phyloP scores from a whole-genome alignment of 768 basidiomycete genomes.

The Grammothele lineata region DNA sequence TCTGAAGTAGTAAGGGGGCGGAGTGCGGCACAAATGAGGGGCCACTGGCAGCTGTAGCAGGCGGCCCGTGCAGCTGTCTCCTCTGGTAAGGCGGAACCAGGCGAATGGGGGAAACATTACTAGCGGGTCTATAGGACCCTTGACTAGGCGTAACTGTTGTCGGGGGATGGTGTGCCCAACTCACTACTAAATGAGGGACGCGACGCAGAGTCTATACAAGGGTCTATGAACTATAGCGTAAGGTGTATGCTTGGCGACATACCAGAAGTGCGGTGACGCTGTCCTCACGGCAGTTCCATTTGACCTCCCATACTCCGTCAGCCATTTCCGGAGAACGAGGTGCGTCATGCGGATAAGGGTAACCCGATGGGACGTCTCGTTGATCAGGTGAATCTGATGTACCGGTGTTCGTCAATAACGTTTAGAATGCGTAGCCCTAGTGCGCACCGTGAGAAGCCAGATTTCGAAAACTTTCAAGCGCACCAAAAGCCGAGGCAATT shows the following conservation, averaged over 20 bases:
- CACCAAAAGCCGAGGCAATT: slow-evolving; percentile 59
- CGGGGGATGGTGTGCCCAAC: slow-evolving; percentile 67
- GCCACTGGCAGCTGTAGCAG: no score
- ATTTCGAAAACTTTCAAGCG: slow-evolving; percentile 50
- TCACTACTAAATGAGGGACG: slow-evolving; percentile 68
- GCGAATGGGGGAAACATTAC: no score
- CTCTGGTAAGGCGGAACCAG: no score
- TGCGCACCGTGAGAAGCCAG: no score
- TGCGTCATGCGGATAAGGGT: slow-evolving; percentile 46
- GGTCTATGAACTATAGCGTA: background rate
- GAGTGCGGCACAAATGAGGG: no score
- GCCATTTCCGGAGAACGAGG: slow-evolving; percentile 57
- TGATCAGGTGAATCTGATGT: background rate
- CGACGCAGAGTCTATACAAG: slow-evolving; percentile 55
- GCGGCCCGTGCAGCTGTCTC: no score
- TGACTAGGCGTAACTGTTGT: no score
- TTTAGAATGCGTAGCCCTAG: no score
- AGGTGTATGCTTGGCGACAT: slow-evolving; percentile 12
- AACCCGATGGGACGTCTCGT: background rate
- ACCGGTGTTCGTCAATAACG: no score
- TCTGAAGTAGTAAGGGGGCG: no score
- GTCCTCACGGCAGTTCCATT: slow-evolving; percentile 75
- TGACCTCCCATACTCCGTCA: slow-evolving; percentile 64
- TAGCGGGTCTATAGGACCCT: background rate
- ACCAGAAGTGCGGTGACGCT: slow-evolving; percentile 72